Base-by-base conservation (phyloP, 2,329 filamentous ascomycete genomes). In the Cryphonectria japonica region DNA sequence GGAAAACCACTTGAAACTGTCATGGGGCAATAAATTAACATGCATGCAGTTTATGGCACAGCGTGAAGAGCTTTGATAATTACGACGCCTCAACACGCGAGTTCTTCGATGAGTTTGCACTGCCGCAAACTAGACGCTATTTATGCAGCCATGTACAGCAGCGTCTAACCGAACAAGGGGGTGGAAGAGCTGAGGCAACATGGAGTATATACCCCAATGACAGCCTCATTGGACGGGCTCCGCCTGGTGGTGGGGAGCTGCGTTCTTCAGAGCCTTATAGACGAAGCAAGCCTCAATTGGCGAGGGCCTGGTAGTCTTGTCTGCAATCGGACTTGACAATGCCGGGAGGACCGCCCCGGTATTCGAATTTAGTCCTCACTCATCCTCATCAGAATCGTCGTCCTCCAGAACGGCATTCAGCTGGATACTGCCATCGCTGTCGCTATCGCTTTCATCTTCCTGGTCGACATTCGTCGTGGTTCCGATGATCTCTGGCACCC, bases 371-470 rank as follows among this genome's bases (percentile, higher is more conserved):
- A 74, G 59, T 60, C 72, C 72, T n/a, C 77, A 79, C 0, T 80
- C 77, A 1, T 81, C 81, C 0, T 84, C 83, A 0, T 84, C 85
- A 0, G 82, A 82, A 13, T 85, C 83, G 13, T 85, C 84, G 22
- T 86, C 85, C 13, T 89, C 87, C 13, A 89, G 77, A 62, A 87
- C 86, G 86, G 89, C 89, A 69, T 89, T 87, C 70, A 89, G 79
- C 78, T 89, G 85, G 16, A 89, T 84, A 71, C 87, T 89, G 69
- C 84, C 86, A 69, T 88, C 83, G 43, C 83, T 82, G 29, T 84
- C 83, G n/a, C 83, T 83, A 0, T 80, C 83, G 5, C 80, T 81
- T 0, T 78, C 79, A 0, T 76, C 77, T 3, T 70, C 78, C 26
- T 69, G 43, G 19, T 67, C 70, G 22, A 69, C 62, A 62, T 70